Evolutionary conservation across 257 asterid species (phyloP), one percentile per base, ranked within the genome.

Genomic region (Solanum corneliomulleri): DNA sequence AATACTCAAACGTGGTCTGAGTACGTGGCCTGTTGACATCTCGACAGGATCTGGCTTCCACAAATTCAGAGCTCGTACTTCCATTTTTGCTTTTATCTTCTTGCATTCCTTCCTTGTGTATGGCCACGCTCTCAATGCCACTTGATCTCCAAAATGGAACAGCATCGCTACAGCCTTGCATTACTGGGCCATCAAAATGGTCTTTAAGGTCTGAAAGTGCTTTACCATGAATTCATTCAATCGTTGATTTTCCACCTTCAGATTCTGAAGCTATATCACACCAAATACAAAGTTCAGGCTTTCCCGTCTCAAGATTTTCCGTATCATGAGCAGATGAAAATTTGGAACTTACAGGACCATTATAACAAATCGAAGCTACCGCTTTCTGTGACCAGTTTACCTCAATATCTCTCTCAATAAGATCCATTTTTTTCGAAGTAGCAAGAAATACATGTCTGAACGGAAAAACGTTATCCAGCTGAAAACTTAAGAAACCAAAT

Each of bases 191-290:
- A 49, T n/a, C 86, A 21, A 33, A 86, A 56, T 25, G 83, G 27
- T 5, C 83, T 47, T 44, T 12, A 18, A 14, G 49, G 86, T 88
- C 72, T 78, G 90, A 87, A 85, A 52, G 68, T 14, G 90, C 71
- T 90, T 92, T 93, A 21, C 89, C 88, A 21, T 86, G 90, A 37
- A 87, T 87, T 92, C 96, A 66, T 92, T 92, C 80, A 92, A 75
- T 81, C 60, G 90, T 23, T 78, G 90, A 62, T 86, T 90, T 91
- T 93, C 93, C 16, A 49, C 88, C 86, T 90, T 92, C 90, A 92
- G 89, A 87, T 74, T 87, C 84, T 82, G 90, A 35, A 94, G 91
- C 98, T 95, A 91, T 76, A 91, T 76, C 82, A n/a, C 44, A 82
- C 31, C 77, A 88, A 47, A 37, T 56, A 86, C 4, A 35, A 20